Base-by-base conservation (phyloP, 2,329 filamentous ascomycete genomes). In the Fusarium verticillioides region DNA sequence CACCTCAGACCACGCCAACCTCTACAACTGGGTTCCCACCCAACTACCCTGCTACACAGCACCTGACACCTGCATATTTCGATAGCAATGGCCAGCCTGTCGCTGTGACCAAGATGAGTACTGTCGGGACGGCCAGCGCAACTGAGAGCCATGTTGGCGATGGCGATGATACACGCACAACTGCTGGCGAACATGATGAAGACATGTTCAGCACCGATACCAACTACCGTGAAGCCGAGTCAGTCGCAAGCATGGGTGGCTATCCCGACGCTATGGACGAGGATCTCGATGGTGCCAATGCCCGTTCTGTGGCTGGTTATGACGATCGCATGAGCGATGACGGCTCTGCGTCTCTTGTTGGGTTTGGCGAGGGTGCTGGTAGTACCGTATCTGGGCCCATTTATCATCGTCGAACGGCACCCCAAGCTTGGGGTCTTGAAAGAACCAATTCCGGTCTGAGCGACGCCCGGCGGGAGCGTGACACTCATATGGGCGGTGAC, bases 291-390 rank as follows among this genome's bases (percentile, higher is more conserved):
- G 83, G 82, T 52, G 70, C 85, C 62, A 81, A 83, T 6, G 84
- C 80, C 39, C 85, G 84, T 21, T 89, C 87, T 42, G 82, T 86
- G 5, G 85, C 84, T 26, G 87, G 84, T 8, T 88, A 84, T 66
- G 87, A 90, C 68, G 93, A 94, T 74, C 93, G 93, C 66, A 92
- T 96, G 87, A 96, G 93, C 77, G 95, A 97, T 77, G 94, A 97
- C 78, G 93, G 92, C 12, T 92, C 91, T 59, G 94, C 92, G 5
- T 96, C 93, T 71, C 87, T 98, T 10, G 96, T 98, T 15, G 96
- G 93, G 1, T 98, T 98, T 76, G 96, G 96, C 56, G 95, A 98
- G 81, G 96, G 95, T 39, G 95, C 96, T 15, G 94, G 92, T 75
- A 94, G 93, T 81, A 94, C 94, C 9, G 91, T 95, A 64, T 94